These are phyloP conservation scores for Pistacia integerrima DNA, from an alignment of 345 rosid species.

Conservation along the genomic window DNA sequence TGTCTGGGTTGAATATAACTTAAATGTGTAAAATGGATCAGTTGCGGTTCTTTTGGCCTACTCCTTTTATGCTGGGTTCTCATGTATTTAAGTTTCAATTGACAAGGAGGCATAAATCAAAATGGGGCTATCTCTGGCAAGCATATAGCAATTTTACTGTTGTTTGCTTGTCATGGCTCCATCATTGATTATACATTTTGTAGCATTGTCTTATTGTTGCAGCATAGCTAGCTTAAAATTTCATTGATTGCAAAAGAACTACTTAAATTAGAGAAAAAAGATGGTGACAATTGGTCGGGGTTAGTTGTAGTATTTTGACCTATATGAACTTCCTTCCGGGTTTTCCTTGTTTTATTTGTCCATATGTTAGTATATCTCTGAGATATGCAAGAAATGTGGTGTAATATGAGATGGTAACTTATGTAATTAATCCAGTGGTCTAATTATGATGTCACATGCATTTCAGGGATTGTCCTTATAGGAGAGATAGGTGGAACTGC, in stretches of 20 bases:
- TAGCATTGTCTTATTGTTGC: neutral
- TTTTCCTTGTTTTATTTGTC: too few relatives aligned
- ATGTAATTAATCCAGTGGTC: neutral
- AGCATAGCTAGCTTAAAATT: neutral
- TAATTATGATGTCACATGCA: neutral
- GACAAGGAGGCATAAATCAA: neutral
- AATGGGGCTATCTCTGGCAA: neutral
- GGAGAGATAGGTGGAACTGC: slow-evolving; percentile 99
- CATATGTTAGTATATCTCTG: neutral
- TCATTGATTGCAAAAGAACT: neutral
- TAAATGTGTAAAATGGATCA: too few relatives aligned
- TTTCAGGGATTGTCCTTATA: slow-evolving; percentile 81
- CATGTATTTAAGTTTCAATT: neutral
- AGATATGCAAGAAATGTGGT: neutral
- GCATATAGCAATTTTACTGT: neutral
- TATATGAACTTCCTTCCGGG: neutral
- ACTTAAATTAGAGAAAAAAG: neutral
- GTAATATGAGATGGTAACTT: neutral
- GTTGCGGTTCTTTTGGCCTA: neutral
- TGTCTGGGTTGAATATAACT: too few relatives aligned
- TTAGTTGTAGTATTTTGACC: neutral
- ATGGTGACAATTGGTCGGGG: neutral
- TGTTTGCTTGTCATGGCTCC: neutral
- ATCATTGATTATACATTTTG: neutral
- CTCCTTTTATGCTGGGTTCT: neutral